Evolutionary conservation across 306 rosid species (phyloP).

Genomic region (Echinosophora koreensis): DNA sequence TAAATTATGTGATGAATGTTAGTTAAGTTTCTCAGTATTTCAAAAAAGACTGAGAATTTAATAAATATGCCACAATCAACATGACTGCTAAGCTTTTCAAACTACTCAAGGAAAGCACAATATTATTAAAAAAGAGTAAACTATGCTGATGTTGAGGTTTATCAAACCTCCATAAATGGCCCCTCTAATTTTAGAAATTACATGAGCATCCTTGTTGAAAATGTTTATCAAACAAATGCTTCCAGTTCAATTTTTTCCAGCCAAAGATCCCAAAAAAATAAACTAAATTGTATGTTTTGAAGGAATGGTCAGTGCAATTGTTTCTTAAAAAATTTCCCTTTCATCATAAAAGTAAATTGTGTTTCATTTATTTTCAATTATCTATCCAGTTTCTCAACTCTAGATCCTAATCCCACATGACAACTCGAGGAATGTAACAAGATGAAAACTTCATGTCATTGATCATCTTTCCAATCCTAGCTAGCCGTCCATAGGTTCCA

Average conservation of each 20-base stretch:
- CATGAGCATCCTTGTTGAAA: background rate
- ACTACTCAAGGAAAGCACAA: slow-evolving; percentile 9
- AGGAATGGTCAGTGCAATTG: too few species aligned
- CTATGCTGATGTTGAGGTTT: background rate
- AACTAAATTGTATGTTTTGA: background rate
- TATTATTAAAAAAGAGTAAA: background rate
- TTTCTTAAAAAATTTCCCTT: background rate
- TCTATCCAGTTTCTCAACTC: background rate
- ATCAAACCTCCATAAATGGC: background rate
- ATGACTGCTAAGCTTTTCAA: slow-evolving; percentile 27
- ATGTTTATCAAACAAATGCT: background rate
- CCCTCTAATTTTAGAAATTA: background rate
- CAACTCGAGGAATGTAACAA: background rate
- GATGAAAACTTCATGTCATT: background rate
- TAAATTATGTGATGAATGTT: too few species aligned
- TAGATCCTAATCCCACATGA: background rate
- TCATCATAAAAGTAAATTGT: background rate
- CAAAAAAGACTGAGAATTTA: too few species aligned
- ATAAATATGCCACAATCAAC: too few species aligned
- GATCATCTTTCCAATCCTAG: background rate
- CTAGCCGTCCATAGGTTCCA: slow-evolving; percentile 14
- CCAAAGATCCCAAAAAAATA: background rate
- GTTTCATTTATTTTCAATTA: slow-evolving; percentile 17
- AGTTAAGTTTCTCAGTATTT: too few species aligned
- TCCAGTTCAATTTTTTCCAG: too few species aligned